phyloP scores from a whole-genome alignment of 805 yeast species.

The Zygoascus ofunaensis region DNA sequence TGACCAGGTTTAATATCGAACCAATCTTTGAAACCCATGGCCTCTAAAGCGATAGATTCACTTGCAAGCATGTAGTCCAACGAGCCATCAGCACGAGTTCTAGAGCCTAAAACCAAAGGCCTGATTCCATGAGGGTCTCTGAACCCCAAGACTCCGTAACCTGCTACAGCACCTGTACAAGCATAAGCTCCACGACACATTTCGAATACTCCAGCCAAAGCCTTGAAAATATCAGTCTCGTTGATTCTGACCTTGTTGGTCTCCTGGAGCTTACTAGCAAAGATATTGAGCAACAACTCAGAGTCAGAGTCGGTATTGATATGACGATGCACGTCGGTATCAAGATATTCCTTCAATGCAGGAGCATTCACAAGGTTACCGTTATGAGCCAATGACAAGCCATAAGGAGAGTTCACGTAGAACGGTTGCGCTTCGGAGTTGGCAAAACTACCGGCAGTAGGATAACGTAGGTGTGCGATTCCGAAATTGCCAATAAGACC shows the following conservation, averaged over 20 bases:
- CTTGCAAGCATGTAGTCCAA: constrained; percentile 91
- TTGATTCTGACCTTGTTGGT: constrained; percentile 90
- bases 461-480: constrained; percentile 86
- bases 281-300: constrained; percentile 78
- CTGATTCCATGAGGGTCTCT: constrained; percentile 96
- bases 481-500: constrained; percentile 92
- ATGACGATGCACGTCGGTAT: constrained; percentile 91
- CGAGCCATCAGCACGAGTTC: constrained; percentile 57
- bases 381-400: constrained; percentile 82
- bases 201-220: constrained; percentile 72
- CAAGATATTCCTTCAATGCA: constrained; percentile 69
- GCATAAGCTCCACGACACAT: constrained; percentile 95
- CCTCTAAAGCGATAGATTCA: constrained; percentile 88
- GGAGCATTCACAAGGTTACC: constrained; percentile 89
- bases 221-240: constrained; percentile 78
- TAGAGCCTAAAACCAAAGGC: constrained; percentile 80
- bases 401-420: constrained; percentile 95
- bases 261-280: constrained; percentile 85
- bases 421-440: constrained; percentile 98
- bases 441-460: constrained; percentile 94
- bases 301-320: constrained; percentile 96
- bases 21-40: constrained; percentile 74
- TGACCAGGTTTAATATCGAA: constrained; percentile 90
- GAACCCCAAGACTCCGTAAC: constrained; percentile 90
- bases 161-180: constrained; percentile 89